Percentiles rank a stretch among this genome's conserved stretches.
Evolutionary conservation across 352 stramenopile genomes (phyloP).

Genomic region (Elongisporangium anandrum): DNA sequence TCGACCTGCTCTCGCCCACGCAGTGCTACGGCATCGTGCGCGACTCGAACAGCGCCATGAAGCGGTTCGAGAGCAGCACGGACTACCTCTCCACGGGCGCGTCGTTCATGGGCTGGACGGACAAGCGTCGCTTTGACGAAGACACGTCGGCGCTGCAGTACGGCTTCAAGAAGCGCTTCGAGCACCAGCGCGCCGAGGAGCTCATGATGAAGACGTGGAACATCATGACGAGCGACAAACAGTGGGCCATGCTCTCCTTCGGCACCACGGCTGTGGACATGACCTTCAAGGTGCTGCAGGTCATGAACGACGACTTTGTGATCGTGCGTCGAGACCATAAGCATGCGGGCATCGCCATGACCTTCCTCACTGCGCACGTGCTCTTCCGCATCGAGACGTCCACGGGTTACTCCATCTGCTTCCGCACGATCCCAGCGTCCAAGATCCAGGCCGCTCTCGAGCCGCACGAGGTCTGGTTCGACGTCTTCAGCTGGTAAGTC

Average conservation of each 20-base stretch:
- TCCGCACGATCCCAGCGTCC: slow-evolving; percentile 49
- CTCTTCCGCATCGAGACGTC: slow-evolving; percentile 56
- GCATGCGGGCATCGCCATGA: slow-evolving; percentile 32
- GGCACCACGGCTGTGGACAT: slow-evolving; percentile 31
- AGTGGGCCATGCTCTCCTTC: slow-evolving; percentile 42
- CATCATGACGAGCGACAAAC: slow-evolving; percentile 32
- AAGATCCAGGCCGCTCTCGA: slow-evolving; percentile 36
- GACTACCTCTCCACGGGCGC: slow-evolving; percentile 33
- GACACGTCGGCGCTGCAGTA: slow-evolving; percentile 27
- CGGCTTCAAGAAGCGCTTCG: slow-evolving; percentile 39
- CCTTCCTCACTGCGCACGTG: slow-evolving; percentile 54
- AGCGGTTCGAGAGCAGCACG: slow-evolving; percentile 25
- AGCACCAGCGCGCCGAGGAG: slow-evolving; percentile 22
- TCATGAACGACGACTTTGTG: slow-evolving; percentile 43
- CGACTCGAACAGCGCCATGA: slow-evolving; percentile 53
- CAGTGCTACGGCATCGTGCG: slow-evolving; percentile 50
- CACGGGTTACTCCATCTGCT: slow-evolving; percentile 51
- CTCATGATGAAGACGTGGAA: slow-evolving; percentile 39
- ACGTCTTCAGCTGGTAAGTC: slow-evolving; percentile 56
- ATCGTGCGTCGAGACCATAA: slow-evolving; percentile 58
- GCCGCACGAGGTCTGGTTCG: slow-evolving; percentile 52
- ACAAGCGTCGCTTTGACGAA: slow-evolving; percentile 36
- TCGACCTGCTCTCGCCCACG: slow-evolving; percentile 10
- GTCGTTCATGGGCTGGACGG: slow-evolving; percentile 54
- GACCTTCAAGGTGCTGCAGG: slow-evolving; percentile 45